Evolutionary conservation across 1,284 basidiomycete genomes (phyloP), one percentile per base, ranked within the genome.

Genomic region (Heterobasidion irregulare): DNA sequence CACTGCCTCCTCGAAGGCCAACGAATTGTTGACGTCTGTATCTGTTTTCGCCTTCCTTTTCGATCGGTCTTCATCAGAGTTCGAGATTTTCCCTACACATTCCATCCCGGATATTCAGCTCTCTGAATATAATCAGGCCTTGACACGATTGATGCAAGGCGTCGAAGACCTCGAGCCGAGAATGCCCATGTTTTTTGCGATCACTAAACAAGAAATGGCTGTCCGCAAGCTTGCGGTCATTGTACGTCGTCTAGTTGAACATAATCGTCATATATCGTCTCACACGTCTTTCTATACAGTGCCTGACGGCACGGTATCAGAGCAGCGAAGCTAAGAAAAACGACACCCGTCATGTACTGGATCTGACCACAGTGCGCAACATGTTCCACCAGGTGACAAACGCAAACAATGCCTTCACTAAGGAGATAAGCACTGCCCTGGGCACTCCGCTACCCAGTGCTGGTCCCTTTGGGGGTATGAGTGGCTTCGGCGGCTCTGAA

Each of bases 31-130:
- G 38, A 41, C 38, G 38, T 12, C 44, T n/a, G 43, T 15, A 4
- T 8, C 9, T 50, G 35, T 7, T 38, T 32, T 13, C 15, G 12
- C 8, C 26, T 46, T 6, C 18, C 6, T 15, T 10, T 44, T 38
- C 56, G 13, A 53, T 48, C 33, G 15, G 34, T 43, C 15, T 32
- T 9, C 7, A 19, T 45, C 46, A 53, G 53, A 52, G 32, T 32
- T 48, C 55, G 16, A 62, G 69, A n/a, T 7, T 9, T 36, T 55
- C 10, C 44, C 36, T 2, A 26, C 44, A 6, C 43, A 51, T 32
- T 73, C 72, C 9, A 62, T 87, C n/a, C 70, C 79, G 2, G 69
- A 75, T 4, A 76, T 79, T 0, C 80, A 82, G 57, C 73, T 78
- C 43, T 54, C 68, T 43, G 79, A 81, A 46, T 87, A 77, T 62